Base-by-base conservation (phyloP, 2,329 filamentous ascomycete genomes). In the Neonectria coccinea region DNA sequence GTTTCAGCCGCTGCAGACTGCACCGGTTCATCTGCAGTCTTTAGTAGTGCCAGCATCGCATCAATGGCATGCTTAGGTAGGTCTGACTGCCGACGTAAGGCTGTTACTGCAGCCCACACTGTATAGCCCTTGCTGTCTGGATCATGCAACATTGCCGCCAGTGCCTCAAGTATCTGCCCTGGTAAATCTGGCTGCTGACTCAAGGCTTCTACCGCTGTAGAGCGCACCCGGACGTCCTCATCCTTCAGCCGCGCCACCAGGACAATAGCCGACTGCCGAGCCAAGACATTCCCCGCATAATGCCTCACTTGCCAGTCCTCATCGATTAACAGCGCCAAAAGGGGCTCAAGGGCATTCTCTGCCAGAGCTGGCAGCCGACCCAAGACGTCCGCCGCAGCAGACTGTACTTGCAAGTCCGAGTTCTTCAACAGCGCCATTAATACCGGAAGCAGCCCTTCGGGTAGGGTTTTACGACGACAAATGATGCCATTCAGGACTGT, bases 231-330 rank as follows among this genome's bases (percentile, higher is more conserved):
- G 2, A 1, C 4, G 18, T 44, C 42, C 11, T 18, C 5, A 44
- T 44, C 18, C 3, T 44, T 9, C 3, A 44, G 22, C 10, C 5
- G 11, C 8, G 42, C 42, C 18, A 22, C 9, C 4, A 44, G 4
- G 22, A 25, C 22, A 25, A 25, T 25, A 25, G 22, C 22, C 22
- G 2, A 5, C 4, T 12, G n/a, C 2, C 4, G 8, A 22, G 1
- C 14, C 9, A 44, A 44, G 42, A 11, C 42, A 0, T 4, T 16
- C 22, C 7, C 42, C 4, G 9, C 18, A 44, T 1, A 10, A 20
- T 12, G 1, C 11, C 11, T 5, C 7, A 11, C 1, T 1, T 44
- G 3, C 3, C 0, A 11, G 8, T 45, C 18, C 12, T 10, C 11
- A 16, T 25, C 11, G 1, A 22, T 12, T 12, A 45, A 45, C 2